Conservation (phyloP, 768 basidiomycete genomes). For the Phanerochaete sordida region DNA sequence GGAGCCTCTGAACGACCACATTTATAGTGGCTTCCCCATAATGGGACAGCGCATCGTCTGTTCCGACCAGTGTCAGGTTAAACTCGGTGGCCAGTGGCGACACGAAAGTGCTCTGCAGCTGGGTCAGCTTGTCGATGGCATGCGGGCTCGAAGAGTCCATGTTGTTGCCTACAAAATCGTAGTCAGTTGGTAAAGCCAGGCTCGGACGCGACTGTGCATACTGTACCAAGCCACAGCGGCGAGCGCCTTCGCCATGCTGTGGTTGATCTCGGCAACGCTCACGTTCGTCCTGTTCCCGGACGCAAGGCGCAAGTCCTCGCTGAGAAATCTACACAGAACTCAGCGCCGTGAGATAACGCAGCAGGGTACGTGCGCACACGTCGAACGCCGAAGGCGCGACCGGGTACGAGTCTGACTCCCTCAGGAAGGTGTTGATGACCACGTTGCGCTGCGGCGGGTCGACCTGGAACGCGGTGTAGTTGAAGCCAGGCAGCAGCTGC, state of each 20-base stretch:
- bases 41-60: not conserved
- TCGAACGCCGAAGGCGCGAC: not conserved
- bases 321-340: not conserved
- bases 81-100: not conserved
- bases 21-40: not conserved
- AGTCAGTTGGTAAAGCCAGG: not conserved
- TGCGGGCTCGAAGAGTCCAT: not conserved
- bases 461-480: not conserved
- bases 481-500: not conserved
- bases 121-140: not conserved
- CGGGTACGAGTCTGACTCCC: not conserved
- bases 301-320: not conserved
- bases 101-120: not conserved
- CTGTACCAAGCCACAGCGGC: not conserved
- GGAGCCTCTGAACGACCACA: not conserved
- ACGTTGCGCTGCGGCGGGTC: not conserved
- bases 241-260: not conserved
- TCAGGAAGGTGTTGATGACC: not conserved
- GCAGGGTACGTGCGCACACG: not conserved
- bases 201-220: not conserved
- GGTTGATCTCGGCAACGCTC: not conserved
- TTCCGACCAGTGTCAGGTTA: not conserved
- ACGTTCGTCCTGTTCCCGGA: not conserved
- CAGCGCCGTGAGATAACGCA: not conserved
- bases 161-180: not conserved